A percentile compares a stretch with the other conserved stretches of the same genome.
These are phyloP conservation scores for Colletotrichum orbiculare DNA, from an alignment of 2,329 filamentous ascomycete genomes.

Conservation along the genomic window DNA sequence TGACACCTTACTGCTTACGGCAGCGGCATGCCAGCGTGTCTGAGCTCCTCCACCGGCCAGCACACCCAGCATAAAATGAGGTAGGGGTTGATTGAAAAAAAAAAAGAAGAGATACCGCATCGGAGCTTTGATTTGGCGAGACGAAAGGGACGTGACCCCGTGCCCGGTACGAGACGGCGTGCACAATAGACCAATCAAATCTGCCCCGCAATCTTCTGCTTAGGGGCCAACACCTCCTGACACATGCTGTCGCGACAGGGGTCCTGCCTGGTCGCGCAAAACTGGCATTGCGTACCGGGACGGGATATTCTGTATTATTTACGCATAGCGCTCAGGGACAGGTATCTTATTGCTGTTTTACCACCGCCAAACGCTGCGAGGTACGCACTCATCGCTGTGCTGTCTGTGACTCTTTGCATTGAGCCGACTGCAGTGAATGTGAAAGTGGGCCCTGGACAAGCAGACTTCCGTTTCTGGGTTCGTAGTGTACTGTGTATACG, in stretches of 20 bases:
- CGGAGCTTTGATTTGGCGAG: constrained; percentile 26
- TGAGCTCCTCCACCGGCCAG: constrained; percentile 17
- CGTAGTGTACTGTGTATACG: background rate
- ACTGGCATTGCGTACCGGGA: constrained; percentile 9
- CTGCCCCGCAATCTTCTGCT: constrained; percentile 23
- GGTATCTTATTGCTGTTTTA: constrained; percentile 27
- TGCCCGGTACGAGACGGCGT: background rate
- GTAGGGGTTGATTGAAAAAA: no score
- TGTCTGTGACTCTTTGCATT: constrained; percentile 5
- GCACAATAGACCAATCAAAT: constrained; percentile 33
- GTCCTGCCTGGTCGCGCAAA: constrained; percentile 40
- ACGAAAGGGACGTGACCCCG: constrained; percentile 15
- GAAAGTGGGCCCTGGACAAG: constrained; percentile 31
- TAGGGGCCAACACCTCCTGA: constrained; percentile 42
- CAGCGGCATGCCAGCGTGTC: constrained; percentile 14
- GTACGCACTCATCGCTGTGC: constrained; percentile 6
- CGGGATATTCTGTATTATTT: constrained; percentile 29
- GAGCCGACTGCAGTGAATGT: constrained; percentile 3
- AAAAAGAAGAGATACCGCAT: background rate
- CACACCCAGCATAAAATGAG: background rate
- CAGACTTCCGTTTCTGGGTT: constrained; percentile 17
- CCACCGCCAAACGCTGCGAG: constrained; percentile 1
- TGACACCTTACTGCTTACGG: no score
- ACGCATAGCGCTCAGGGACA: constrained; percentile 11
- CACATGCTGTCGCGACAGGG: constrained; percentile 49